phyloP scores from a whole-genome alignment of 2,329 filamentous ascomycete genomes.

The Monosporascus sp. region DNA sequence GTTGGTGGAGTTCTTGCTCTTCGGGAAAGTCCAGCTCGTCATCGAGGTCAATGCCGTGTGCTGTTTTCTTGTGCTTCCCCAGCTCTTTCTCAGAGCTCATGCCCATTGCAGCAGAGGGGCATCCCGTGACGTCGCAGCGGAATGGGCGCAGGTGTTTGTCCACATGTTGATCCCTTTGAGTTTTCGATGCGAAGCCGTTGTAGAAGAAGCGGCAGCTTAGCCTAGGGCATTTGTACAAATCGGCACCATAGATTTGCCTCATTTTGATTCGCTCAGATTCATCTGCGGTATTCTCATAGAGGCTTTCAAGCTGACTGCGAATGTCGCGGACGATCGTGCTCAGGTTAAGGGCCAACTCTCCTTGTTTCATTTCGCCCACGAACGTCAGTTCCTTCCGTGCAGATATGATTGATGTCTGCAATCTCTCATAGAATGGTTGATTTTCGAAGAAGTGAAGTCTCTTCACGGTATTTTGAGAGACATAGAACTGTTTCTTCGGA shows the following conservation, averaged over 20 bases:
- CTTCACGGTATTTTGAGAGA: not conserved
- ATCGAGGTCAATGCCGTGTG: not conserved
- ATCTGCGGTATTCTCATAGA: not conserved
- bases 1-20: not conserved
- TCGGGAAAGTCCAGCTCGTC: not conserved
- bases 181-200: conserved; percentile 29
- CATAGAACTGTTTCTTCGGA: not conserved
- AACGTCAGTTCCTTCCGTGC: not conserved
- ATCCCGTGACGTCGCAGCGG: conserved; percentile 21
- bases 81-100: not conserved
- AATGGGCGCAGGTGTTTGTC: conserved; percentile 30
- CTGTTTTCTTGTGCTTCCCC: not conserved
- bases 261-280: conserved; percentile 14
- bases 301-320: conserved; percentile 3
- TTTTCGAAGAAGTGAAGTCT: not conserved
- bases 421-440: not conserved
- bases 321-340: not conserved
- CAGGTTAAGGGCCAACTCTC: not conserved
- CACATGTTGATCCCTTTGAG: conserved; percentile 27
- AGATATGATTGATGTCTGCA: not conserved
- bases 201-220: conserved; percentile 35
- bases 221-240: conserved; percentile 31
- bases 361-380: not conserved
- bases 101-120: not conserved
- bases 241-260: conserved; percentile 27